Conservation (phyloP, 495 filamentous ascomycete species). For the Aspergillus egyptiacus region DNA sequence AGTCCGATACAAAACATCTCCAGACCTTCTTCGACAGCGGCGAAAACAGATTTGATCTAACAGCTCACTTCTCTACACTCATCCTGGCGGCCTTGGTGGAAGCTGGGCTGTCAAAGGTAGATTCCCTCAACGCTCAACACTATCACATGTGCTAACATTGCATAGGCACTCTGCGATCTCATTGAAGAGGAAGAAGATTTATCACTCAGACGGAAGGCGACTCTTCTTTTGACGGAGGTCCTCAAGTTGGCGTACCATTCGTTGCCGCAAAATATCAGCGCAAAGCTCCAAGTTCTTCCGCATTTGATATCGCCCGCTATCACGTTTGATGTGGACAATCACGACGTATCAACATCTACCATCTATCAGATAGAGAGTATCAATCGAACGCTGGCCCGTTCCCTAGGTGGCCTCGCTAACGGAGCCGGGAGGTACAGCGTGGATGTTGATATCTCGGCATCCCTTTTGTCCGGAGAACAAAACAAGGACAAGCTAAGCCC, state of each 20-base stretch:
- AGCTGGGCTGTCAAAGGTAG: conserved; percentile 67
- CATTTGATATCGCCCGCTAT: conserved; percentile 71
- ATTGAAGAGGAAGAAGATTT: conserved; percentile 67
- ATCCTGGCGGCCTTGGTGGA: conserved; percentile 80
- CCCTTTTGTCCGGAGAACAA: conserved; percentile 48
- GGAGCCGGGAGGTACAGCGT: conserved; percentile 37
- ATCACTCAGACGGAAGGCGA: conserved; percentile 81
- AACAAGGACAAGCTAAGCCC: conserved; percentile 65
- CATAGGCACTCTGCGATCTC: conserved; percentile 53
- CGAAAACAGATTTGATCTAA: conserved; percentile 68
- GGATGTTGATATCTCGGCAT: conserved; percentile 42
- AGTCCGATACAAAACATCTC: conserved; percentile 41
- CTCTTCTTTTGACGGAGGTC: conserved; percentile 81
- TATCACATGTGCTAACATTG: conserved; percentile 15
- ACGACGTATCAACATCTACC: conserved; percentile 73
- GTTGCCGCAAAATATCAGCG: conserved; percentile 71
- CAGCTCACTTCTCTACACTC: conserved; percentile 90
- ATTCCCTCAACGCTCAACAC: conserved; percentile 14
- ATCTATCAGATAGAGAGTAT: conserved; percentile 98
- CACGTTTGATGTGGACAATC: conserved; percentile 60
- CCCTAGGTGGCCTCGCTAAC: conserved; percentile 39
- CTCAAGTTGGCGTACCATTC: conserved; percentile 81
- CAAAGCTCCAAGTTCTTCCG: conserved; percentile 76
- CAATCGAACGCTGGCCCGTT: conserved; percentile 86
- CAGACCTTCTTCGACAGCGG: conserved; percentile 53